Evolutionary conservation across 116 monocot genomes (phyloP).

Genomic region (Posidonia oceanica): DNA sequence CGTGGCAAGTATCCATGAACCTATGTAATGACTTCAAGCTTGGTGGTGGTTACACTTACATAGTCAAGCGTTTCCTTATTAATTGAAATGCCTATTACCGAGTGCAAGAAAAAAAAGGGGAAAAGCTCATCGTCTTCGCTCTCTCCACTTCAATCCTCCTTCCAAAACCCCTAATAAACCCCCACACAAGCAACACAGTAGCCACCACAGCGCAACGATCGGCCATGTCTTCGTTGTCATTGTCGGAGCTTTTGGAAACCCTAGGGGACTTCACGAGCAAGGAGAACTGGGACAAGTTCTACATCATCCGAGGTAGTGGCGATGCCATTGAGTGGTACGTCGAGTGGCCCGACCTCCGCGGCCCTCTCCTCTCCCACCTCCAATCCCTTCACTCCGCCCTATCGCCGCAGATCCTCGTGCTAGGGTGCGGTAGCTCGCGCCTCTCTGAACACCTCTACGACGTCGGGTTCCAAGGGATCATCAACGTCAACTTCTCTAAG

Average conservation of each 20-base stretch:
- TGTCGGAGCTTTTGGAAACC: constrained; percentile 48
- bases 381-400: background rate
- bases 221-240: constrained; percentile 4
- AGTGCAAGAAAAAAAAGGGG: no score
- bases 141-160: no score
- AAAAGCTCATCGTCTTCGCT: no score
- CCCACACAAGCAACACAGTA: background rate
- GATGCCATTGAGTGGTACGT: constrained; percentile 98
- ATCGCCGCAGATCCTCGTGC: constrained; percentile 52
- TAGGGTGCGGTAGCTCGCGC: constrained; percentile 82
- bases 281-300: constrained; percentile 99
- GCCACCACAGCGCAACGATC: background rate
- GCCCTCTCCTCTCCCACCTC: constrained; percentile 49
- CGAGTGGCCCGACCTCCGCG: constrained; percentile 55
- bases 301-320: constrained; percentile 57
- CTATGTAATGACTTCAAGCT: no score
- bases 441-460: constrained; percentile 86
- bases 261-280: constrained; percentile 87
- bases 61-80: no score
- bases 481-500: constrained; percentile 95
- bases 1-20: no score
- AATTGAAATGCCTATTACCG: no score
- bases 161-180: background rate
- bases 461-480: constrained; percentile 49
- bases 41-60: no score